Percentiles rank a stretch among this genome's conserved stretches.
phyloP scores from a whole-genome alignment of 192 early-diverging fungal genomes.

The Backusella morwellensis region DNA sequence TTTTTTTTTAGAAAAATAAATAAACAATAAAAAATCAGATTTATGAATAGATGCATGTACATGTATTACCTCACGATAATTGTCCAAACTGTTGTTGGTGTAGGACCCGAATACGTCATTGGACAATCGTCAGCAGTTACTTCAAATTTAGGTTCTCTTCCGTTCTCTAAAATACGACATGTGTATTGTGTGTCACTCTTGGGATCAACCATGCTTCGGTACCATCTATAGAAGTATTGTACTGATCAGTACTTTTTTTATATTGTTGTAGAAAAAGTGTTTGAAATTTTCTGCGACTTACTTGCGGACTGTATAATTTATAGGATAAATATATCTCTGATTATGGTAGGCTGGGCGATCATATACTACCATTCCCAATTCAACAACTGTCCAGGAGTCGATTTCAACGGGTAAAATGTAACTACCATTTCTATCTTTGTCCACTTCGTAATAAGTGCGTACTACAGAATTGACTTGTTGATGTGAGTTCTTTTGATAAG shows the following conservation, averaged over 20 bases:
- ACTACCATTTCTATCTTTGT: conserved; percentile 59
- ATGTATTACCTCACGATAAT: conserved; percentile 54
- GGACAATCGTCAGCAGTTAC: conserved; percentile 79
- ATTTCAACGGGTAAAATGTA: conserved; percentile 76
- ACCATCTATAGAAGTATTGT: conserved; percentile 32
- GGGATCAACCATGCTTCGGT: conserved; percentile 57
- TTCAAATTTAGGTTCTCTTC: conserved; percentile 74
- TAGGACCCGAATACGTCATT: conserved; percentile 49
- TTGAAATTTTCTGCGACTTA: conserved; percentile 10
- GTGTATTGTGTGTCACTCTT: conserved; percentile 56
- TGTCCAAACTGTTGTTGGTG: conserved; percentile 89
- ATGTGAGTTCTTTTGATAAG: not conserved
- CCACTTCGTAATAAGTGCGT: conserved; percentile 42
- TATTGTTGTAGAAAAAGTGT: not conserved
- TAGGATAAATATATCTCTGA: conserved; percentile 90
- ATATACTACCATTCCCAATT: conserved; percentile 68
- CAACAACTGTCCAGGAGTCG: conserved; percentile 74
- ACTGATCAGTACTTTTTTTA: not conserved
- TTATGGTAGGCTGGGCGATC: conserved; percentile 82
- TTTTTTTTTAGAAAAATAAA: not conserved
- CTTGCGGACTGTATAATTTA: conserved; percentile 72
- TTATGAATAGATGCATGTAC: not conserved
- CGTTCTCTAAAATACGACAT: conserved; percentile 82
- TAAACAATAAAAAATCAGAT: not conserved
- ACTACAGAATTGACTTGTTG: conserved; percentile 18